phyloP scores from a whole-genome alignment of 345 rosid genomes.

The Melaleuca quinquenervia region DNA sequence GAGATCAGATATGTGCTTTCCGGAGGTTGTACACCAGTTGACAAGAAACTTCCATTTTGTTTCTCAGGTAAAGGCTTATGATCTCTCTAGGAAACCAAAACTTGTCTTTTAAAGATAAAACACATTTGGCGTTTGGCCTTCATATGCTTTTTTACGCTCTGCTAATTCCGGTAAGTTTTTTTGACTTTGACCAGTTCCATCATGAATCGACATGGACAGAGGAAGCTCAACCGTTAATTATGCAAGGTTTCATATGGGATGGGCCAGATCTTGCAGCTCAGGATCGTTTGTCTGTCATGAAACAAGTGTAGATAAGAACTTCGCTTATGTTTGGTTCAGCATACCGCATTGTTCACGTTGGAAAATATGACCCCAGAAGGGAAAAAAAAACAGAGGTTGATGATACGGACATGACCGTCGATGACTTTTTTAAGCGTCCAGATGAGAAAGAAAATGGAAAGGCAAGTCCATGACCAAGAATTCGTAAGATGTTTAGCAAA shows the following conservation, averaged over 20 bases:
- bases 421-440: too few relatives aligned
- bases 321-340: background rate
- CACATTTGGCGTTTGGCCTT: background rate
- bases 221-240: background rate
- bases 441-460: too few relatives aligned
- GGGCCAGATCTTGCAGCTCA: background rate
- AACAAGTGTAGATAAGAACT: background rate
- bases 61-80: background rate
- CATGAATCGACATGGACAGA: background rate
- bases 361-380: background rate
- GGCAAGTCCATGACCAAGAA: background rate
- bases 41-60: background rate
- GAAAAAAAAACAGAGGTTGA: background rate
- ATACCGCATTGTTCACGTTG: background rate
- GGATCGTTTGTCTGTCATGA: background rate
- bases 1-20: background rate
- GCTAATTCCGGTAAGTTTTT: background rate
- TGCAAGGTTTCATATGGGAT: background rate
- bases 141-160: background rate
- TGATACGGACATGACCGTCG: too few relatives aligned
- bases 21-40: background rate
- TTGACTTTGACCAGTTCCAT: background rate
- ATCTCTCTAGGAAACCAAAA: background rate
- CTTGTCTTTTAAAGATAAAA: background rate
- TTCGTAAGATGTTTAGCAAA: background rate